These are phyloP conservation scores for Cyclospora cayetanensis DNA, from an alignment of 169 alveolate species.

Conservation along the genomic window DNA sequence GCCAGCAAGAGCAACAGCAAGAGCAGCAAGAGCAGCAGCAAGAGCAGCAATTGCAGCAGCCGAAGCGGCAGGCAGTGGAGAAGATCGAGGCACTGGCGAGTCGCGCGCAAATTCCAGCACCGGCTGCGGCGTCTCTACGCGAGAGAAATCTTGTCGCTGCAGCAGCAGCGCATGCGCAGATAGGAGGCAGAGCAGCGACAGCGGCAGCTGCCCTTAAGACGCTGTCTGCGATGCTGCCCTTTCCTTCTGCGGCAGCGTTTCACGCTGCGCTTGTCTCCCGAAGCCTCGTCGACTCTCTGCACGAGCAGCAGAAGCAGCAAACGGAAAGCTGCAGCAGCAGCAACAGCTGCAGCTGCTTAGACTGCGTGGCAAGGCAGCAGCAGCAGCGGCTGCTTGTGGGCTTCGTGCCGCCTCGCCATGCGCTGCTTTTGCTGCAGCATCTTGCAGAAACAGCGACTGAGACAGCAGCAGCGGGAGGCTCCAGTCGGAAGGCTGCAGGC, in stretches of 20 bases:
- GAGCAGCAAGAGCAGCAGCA: neutral
- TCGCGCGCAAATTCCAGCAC: too few relatives aligned
- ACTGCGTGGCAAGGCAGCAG: constrained; percentile 31
- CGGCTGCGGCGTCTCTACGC: too few relatives aligned
- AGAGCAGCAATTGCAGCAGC: neutral
- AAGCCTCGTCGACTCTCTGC: neutral
- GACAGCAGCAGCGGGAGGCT: constrained; percentile 32
- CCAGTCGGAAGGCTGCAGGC: too few relatives aligned
- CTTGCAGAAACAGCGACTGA: neutral
- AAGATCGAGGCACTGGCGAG: too few relatives aligned
- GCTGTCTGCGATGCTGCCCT: constrained; percentile 15
- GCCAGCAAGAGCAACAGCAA: constrained; percentile 2
- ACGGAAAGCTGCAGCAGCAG: neutral
- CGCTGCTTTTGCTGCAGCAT: constrained; percentile 39
- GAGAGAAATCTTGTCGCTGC: too few relatives aligned
- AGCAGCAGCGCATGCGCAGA: too few relatives aligned
- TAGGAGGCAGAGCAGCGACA: neutral
- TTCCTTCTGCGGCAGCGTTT: constrained; percentile 16
- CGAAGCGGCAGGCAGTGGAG: neutral
- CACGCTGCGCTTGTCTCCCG: neutral
- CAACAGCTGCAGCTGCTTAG: neutral
- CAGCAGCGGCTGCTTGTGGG: constrained; percentile 1
- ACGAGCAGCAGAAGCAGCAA: neutral
- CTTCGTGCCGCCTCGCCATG: neutral
- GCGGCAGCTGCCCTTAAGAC: neutral